Percentiles rank a stretch among this genome's conserved stretches.
Evolutionary conservation across 768 basidiomycete species (phyloP).

Genomic region (Pholiota microspora): DNA sequence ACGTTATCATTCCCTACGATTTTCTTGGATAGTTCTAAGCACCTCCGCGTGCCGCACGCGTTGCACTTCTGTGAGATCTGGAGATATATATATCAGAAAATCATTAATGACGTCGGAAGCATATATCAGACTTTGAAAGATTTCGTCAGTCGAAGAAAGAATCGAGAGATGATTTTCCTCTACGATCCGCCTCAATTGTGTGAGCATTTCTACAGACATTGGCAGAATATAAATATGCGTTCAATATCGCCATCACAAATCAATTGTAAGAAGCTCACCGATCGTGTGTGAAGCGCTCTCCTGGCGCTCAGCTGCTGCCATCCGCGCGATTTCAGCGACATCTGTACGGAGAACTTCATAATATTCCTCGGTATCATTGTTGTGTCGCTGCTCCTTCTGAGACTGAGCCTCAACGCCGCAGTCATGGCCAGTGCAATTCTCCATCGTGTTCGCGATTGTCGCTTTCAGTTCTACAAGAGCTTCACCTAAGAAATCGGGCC

Average conservation of each 20-base stretch:
- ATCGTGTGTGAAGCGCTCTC: not conserved
- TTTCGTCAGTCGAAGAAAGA: conserved; percentile 3
- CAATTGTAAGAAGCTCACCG: not conserved
- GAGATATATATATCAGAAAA: not conserved
- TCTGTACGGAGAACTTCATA: not conserved
- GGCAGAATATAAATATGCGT: too few relatives aligned
- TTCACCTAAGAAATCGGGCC: not conserved
- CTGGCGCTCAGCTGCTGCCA: not conserved
- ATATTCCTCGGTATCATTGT: not conserved
- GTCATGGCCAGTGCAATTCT: not conserved
- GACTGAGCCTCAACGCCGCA: not conserved
- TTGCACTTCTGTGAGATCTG: conserved; percentile 1
- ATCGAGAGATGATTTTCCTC: conserved; percentile 7
- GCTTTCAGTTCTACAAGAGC: not conserved
- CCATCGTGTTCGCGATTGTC: not conserved
- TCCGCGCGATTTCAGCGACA: not conserved
- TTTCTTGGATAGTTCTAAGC: conserved; percentile 5
- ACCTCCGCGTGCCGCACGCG: conserved; percentile 1
- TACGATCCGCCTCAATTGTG: not conserved
- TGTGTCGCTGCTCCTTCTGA: not conserved
- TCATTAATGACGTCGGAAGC: too few relatives aligned
- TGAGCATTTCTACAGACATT: not conserved
- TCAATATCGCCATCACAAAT: not conserved
- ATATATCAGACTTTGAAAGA: conserved; percentile 2
- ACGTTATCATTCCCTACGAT: not conserved